Conservation (phyloP, 1,284 basidiomycete genomes). For the Heterobasidion occidentale region DNA sequence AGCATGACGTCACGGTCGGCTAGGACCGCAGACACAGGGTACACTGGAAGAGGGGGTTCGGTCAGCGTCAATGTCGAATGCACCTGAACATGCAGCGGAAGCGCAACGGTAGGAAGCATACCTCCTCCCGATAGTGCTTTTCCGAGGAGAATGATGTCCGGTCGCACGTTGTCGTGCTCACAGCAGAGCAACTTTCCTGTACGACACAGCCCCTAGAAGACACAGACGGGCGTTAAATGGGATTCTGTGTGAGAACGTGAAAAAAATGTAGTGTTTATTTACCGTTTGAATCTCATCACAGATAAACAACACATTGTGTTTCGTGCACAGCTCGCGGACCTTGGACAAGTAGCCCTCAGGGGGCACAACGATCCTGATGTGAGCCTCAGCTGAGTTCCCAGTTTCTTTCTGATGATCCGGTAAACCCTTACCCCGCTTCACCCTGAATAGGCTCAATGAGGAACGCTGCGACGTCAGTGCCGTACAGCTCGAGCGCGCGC, state of each 20-base stretch:
- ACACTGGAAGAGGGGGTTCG: constrained; percentile 45
- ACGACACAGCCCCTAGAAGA: constrained; percentile 63
- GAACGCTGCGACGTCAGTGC: constrained; percentile 86
- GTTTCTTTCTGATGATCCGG: not conserved
- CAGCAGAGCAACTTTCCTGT: constrained; percentile 86
- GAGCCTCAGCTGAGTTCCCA: not conserved
- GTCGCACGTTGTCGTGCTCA: constrained; percentile 84
- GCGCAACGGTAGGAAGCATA: constrained; percentile 21
- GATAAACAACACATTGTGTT: constrained; percentile 92
- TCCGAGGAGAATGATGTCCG: constrained; percentile 90
- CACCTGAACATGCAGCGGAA: not conserved
- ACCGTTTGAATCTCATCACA: constrained; percentile 98
- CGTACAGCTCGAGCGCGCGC: constrained; percentile 75
- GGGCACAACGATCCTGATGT: constrained; percentile 82
- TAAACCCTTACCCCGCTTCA: constrained; percentile 80
- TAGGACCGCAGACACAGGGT: constrained; percentile 93
- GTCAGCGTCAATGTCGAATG: not conserved
- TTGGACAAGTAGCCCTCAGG: constrained; percentile 81
- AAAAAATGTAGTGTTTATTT: constrained; percentile 6
- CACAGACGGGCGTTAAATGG: not conserved
- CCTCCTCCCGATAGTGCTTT: constrained; percentile 95
- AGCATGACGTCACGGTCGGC: constrained; percentile 90
- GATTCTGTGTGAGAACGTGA: not conserved
- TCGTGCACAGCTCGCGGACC: constrained; percentile 81
- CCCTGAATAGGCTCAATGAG: constrained; percentile 98